Percentiles rank a stretch among this genome's conserved stretches.
Evolutionary conservation across 2,329 filamentous ascomycete genomes (phyloP).

Genomic region (Cylindrodendrum hubeiense): DNA sequence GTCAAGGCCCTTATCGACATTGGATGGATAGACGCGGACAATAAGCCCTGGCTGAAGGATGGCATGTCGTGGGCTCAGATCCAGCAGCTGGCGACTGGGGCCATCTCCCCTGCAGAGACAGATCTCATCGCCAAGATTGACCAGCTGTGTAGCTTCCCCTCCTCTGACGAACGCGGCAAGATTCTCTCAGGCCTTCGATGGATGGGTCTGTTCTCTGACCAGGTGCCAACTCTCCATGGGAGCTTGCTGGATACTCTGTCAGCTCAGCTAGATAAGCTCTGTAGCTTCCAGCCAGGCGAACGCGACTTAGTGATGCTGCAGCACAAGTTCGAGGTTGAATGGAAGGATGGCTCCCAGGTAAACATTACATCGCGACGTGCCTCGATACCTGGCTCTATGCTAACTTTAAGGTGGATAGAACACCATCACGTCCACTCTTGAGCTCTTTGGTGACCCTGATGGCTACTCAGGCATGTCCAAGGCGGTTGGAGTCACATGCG

Average conservation of each 20-base stretch:
- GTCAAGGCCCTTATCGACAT: slow-evolving; percentile 77
- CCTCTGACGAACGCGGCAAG: slow-evolving; percentile 61
- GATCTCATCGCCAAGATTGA: slow-evolving; percentile 72
- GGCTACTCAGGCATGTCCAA: no score
- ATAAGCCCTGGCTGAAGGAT: slow-evolving; percentile 33
- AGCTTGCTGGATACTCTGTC: slow-evolving; percentile 50
- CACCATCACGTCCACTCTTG: no score
- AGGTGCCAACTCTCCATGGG: slow-evolving; percentile 66
- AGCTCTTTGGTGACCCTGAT: no score
- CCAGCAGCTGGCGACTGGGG: slow-evolving; percentile 28
- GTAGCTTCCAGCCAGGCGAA: slow-evolving; percentile 4
- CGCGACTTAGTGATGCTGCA: slow-evolving; percentile 21
- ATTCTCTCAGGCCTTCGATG: slow-evolving; percentile 1
- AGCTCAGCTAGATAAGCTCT: background rate
- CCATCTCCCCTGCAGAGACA: slow-evolving; percentile 35
- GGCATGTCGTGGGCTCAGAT: slow-evolving; percentile 40
- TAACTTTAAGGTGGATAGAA: no score
- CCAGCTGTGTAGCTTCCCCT: slow-evolving; percentile 70
- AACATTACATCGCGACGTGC: no score
- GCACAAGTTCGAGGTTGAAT: slow-evolving; percentile 60
- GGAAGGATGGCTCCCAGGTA: no score
- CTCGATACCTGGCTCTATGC: no score
- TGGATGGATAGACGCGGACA: slow-evolving; percentile 64
- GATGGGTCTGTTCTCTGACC: slow-evolving; percentile 64
- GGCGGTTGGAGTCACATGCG: no score